These are phyloP conservation scores for Discostella pseudostelligera DNA, from an alignment of 108 stramenopile genomes.

Conservation along the genomic window DNA sequence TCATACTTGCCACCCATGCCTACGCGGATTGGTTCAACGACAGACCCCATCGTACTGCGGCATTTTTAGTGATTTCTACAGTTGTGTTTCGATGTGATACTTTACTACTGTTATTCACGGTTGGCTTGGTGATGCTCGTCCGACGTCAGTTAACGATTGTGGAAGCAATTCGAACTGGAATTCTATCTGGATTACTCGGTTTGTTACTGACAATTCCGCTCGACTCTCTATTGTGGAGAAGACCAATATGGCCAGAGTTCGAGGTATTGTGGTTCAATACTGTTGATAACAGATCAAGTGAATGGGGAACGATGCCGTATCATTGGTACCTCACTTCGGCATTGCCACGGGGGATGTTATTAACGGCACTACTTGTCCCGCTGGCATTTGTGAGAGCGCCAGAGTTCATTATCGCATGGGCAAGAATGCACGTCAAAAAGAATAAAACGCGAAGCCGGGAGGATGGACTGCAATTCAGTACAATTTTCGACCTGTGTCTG, in stretches of 20 bases:
- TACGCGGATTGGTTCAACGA: constrained; percentile 71
- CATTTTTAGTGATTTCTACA: constrained; percentile 72
- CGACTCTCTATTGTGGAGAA: constrained; percentile 88
- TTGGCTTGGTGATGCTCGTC: constrained; percentile 71
- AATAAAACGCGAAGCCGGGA: neutral
- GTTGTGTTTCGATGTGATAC: constrained; percentile 95
- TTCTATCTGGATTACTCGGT: constrained; percentile 55
- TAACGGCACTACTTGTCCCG: constrained; percentile 72
- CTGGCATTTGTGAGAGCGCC: constrained; percentile 60
- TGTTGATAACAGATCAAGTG: constrained; percentile 87
- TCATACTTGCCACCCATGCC: constrained; percentile 64
- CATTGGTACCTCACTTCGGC: constrained; percentile 92
- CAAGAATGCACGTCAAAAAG: constrained; percentile 3
- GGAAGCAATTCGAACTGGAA: constrained; percentile 63
- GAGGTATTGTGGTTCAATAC: constrained; percentile 96
- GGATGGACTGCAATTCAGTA: neutral
- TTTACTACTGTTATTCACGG: constrained; percentile 78
- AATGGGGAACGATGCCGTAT: constrained; percentile 93
- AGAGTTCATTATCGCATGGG: constrained; percentile 37
- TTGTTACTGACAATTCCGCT: constrained; percentile 79
- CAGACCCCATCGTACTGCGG: constrained; percentile 44
- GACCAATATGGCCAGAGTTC: constrained; percentile 97
- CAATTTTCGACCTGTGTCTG: constrained; percentile 50
- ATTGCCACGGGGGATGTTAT: constrained; percentile 78
- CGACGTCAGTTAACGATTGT: constrained; percentile 56